phyloP scores from a whole-genome alignment of 345 rosid species.

The Salix caprea region DNA sequence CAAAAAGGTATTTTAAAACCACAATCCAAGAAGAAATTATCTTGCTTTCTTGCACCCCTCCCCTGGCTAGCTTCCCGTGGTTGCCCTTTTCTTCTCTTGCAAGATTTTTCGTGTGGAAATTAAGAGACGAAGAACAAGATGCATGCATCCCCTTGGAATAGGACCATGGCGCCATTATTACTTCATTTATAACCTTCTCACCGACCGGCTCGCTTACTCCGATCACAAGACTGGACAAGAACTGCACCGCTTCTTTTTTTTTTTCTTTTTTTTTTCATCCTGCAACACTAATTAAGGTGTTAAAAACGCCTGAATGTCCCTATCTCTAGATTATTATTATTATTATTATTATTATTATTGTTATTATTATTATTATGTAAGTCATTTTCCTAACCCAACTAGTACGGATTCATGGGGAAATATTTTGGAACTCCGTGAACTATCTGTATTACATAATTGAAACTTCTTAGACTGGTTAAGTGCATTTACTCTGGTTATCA shows the following conservation, averaged over 20 bases:
- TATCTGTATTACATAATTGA: too few species aligned
- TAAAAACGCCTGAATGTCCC: not conserved
- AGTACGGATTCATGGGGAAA: too few species aligned
- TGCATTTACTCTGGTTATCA: too few species aligned
- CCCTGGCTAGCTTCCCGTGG: not conserved
- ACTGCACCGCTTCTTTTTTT: not conserved
- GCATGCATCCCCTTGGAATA: too few species aligned
- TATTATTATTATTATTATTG: too few species aligned
- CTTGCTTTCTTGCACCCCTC: not conserved
- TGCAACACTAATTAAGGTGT: not conserved
- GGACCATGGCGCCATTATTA: not conserved
- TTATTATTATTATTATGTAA: too few species aligned
- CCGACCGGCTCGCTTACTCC: not conserved
- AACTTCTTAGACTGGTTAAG: too few species aligned
- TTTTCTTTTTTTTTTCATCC: not conserved
- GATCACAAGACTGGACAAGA: not conserved
- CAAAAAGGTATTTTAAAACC: too few species aligned
- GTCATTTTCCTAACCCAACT: not conserved
- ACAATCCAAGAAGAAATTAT: not conserved
- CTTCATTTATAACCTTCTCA: not conserved
- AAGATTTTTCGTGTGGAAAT: not conserved
- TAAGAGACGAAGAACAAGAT: too few species aligned
- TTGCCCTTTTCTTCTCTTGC: not conserved
- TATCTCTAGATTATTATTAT: too few species aligned
- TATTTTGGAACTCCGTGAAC: too few species aligned